Percentiles rank a stretch among this genome's conserved stretches.
Evolutionary conservation across 805 yeast species (phyloP).

Genomic region (Yamadazyma sp.): DNA sequence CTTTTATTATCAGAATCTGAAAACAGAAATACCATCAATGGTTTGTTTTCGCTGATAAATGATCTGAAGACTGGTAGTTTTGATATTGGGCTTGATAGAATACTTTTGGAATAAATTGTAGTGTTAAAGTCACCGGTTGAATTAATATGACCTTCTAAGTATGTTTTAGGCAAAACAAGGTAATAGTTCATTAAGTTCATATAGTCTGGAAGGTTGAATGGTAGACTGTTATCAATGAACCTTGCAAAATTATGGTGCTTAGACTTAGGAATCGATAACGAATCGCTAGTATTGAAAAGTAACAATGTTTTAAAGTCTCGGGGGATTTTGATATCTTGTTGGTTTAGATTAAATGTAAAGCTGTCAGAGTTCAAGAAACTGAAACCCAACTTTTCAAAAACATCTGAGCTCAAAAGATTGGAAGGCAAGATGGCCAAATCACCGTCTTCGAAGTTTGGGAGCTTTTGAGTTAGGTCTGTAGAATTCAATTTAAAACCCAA

Average conservation of each 20-base stretch:
- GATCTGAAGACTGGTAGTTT: conserved; percentile 27
- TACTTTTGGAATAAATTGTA: conserved; percentile 11
- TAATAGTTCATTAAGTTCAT: conserved; percentile 35
- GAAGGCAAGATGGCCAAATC: conserved; percentile 26
- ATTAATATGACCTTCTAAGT: conserved; percentile 9
- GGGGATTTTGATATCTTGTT: conserved; percentile 26
- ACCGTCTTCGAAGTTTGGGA: conserved; percentile 7
- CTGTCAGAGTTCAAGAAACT: conserved; percentile 9
- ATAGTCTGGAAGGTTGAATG: conserved; percentile 36
- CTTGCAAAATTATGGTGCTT: conserved; percentile 16
- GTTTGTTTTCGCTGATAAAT: conserved; percentile 20
- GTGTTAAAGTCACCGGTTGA: conserved; percentile 5
- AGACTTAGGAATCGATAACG: conserved; percentile 3
- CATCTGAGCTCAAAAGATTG: conserved; percentile 17
- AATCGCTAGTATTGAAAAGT: conserved; percentile 31
- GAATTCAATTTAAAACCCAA: not conserved
- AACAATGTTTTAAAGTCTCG: conserved; percentile 31
- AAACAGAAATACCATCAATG: conserved; percentile 35
- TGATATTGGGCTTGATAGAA: conserved; percentile 10
- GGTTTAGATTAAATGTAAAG: conserved; percentile 5
- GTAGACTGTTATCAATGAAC: conserved; percentile 29
- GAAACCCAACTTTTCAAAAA: conserved; percentile 23
- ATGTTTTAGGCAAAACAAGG: conserved; percentile 34
- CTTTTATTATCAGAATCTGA: conserved; percentile 14
- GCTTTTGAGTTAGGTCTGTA: not conserved